Percentiles rank a stretch among this genome's conserved stretches.
Evolutionary conservation across 192 early-diverging fungal species (phyloP).

Genomic region (Coemansia reversa): DNA sequence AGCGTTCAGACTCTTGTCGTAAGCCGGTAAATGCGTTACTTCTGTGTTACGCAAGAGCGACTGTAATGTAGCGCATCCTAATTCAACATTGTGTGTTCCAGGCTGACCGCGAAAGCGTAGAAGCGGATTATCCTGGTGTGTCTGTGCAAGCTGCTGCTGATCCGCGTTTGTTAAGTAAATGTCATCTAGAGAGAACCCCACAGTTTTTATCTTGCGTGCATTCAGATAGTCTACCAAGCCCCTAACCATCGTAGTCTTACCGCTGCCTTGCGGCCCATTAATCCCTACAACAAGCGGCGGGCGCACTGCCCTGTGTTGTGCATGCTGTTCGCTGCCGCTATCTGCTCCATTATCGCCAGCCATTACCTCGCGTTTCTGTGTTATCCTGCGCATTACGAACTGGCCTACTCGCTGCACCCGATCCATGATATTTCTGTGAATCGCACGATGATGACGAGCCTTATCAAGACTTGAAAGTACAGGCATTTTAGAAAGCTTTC

Average conservation of each 20-base stretch:
- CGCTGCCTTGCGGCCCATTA: constrained; percentile 79
- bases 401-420: constrained; percentile 28
- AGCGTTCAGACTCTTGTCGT: constrained; percentile 74
- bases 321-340: no score
- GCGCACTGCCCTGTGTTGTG: background rate
- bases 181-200: constrained; percentile 81
- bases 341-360: background rate
- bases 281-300: constrained; percentile 68
- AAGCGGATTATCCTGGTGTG: constrained; percentile 62
- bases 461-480: constrained; percentile 38
- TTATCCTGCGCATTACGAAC: constrained; percentile 38
- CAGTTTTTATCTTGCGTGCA: constrained; percentile 53
- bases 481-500: constrained; percentile 16
- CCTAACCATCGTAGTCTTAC: constrained; percentile 62
- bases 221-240: constrained; percentile 46
- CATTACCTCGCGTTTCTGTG: constrained; percentile 17
- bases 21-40: constrained; percentile 64
- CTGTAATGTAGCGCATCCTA: constrained; percentile 60
- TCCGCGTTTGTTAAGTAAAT: constrained; percentile 73
- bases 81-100: constrained; percentile 81
- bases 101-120: constrained; percentile 82
- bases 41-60: constrained; percentile 34
- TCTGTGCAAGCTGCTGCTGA: constrained; percentile 52
- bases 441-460: constrained; percentile 18
- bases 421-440: constrained; percentile 15